phyloP scores from a whole-genome alignment of 1,284 basidiomycete genomes.

The Rhizopogon hawkerae region DNA sequence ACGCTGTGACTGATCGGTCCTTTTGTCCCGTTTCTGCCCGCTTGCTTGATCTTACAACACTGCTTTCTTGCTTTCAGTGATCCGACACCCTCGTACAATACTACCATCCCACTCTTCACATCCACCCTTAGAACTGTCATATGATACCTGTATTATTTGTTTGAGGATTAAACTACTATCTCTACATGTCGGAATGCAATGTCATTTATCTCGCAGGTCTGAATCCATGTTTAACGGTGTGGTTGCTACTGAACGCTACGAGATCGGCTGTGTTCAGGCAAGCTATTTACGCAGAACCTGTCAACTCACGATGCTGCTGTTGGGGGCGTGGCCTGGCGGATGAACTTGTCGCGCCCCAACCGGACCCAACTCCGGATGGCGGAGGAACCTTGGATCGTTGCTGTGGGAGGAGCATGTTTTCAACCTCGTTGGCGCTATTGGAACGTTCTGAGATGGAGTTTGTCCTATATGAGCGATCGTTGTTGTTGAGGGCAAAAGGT shows the following conservation, averaged over 20 bases:
- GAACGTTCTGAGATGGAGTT: constrained; percentile 53
- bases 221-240: constrained; percentile 21
- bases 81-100: constrained; percentile 14
- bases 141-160: constrained; percentile 16
- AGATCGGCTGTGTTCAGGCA: background rate
- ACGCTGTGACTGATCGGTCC: constrained; percentile 29
- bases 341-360: constrained; percentile 21
- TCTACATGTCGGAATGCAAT: no score
- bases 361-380: constrained; percentile 18
- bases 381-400: constrained; percentile 13
- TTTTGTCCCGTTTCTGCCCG: background rate
- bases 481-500: constrained; percentile 15
- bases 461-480: constrained; percentile 32
- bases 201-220: constrained; percentile 21
- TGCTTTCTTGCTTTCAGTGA: constrained; percentile 6
- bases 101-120: constrained; percentile 5
- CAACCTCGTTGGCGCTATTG: constrained; percentile 61
- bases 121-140: constrained; percentile 5
- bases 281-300: background rate
- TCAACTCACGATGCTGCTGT: constrained; percentile 24
- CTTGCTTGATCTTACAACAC: background rate
- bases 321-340: constrained; percentile 12
- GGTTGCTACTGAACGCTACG: constrained; percentile 10
- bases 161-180: constrained; percentile 1
- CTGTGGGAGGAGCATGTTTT: constrained; percentile 43